phyloP scores from a whole-genome alignment of 2,329 filamentous ascomycete genomes.

The Penicillium polonicum region DNA sequence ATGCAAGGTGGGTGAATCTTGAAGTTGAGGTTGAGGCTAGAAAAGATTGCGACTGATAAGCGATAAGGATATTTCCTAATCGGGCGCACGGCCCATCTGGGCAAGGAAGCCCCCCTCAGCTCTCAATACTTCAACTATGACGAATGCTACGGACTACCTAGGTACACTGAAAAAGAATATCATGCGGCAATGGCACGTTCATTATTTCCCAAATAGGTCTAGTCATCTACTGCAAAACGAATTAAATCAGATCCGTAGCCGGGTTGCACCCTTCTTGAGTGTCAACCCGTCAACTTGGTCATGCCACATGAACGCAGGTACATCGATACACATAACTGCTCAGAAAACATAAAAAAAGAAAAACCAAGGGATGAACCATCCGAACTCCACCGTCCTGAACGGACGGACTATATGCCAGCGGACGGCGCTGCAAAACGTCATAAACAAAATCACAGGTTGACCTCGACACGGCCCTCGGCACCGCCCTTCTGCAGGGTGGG shows the following conservation, averaged over 20 bases:
- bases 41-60: constrained; percentile 15
- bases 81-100: neutral
- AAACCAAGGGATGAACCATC: constrained; percentile 35
- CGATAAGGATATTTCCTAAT: constrained; percentile 16
- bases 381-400: constrained; percentile 38
- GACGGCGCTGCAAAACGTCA: constrained; percentile 31
- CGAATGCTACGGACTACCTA: neutral
- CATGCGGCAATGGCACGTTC: constrained; percentile 27
- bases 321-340: constrained; percentile 30
- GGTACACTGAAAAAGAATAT: constrained; percentile 7
- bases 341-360: constrained; percentile 24
- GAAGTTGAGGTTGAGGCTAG: constrained; percentile 1
- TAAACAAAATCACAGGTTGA: constrained; percentile 62
- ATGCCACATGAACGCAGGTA: constrained; percentile 35
- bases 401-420: constrained; percentile 38
- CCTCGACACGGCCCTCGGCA: constrained; percentile 84
- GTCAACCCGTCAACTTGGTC: constrained; percentile 32
- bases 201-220: constrained; percentile 28
- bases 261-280: constrained; percentile 23
- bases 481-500: constrained; percentile 73
- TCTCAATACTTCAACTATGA: neutral
- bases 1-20: neutral
- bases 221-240: constrained; percentile 29
- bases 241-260: constrained; percentile 29
- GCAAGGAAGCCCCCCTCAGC: neutral